Evolutionary conservation across 1,284 basidiomycete genomes (phyloP).

Genomic region (Tilletia setariae): DNA sequence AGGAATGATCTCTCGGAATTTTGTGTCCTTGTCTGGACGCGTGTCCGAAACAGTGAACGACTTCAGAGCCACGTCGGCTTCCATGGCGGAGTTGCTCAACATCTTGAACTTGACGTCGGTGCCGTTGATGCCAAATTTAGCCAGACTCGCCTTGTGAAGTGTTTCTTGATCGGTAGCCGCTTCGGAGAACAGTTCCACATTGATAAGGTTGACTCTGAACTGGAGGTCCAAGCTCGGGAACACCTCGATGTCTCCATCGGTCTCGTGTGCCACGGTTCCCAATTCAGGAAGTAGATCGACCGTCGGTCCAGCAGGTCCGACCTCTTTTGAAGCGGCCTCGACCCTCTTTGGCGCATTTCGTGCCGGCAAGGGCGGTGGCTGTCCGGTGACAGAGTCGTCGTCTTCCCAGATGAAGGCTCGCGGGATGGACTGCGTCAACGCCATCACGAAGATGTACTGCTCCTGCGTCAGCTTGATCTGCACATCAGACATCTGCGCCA

Average conservation of each 20-base stretch:
- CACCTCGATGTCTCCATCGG: conserved; percentile 26
- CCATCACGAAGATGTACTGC: conserved; percentile 80
- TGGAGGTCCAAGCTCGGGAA: conserved; percentile 68
- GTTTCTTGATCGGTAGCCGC: conserved; percentile 64
- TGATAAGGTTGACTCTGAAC: conserved; percentile 71
- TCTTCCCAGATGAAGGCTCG: conserved; percentile 61
- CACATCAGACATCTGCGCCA: conserved; percentile 80
- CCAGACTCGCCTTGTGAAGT: conserved; percentile 76
- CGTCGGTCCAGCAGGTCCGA: conserved; percentile 22
- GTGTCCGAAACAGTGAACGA: conserved; percentile 91
- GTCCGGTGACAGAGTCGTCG: conserved; percentile 28
- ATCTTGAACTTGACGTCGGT: conserved; percentile 78
- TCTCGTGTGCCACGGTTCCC: conserved; percentile 50
- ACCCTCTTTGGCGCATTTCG: background rate
- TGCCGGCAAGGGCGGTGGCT: conserved; percentile 11
- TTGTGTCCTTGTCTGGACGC: conserved; percentile 69
- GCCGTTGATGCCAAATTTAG: conserved; percentile 76
- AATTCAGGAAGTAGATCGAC: conserved; percentile 61
- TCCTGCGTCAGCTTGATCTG: conserved; percentile 81
- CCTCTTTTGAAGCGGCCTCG: background rate
- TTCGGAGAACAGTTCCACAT: conserved; percentile 84
- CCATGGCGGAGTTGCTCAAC: conserved; percentile 76
- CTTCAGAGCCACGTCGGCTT: conserved; percentile 80
- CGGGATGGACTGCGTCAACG: conserved; percentile 71
- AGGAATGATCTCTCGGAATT: conserved; percentile 93